Evolutionary conservation across 805 yeast species (phyloP).

Genomic region (Pichia occidentalis): DNA sequence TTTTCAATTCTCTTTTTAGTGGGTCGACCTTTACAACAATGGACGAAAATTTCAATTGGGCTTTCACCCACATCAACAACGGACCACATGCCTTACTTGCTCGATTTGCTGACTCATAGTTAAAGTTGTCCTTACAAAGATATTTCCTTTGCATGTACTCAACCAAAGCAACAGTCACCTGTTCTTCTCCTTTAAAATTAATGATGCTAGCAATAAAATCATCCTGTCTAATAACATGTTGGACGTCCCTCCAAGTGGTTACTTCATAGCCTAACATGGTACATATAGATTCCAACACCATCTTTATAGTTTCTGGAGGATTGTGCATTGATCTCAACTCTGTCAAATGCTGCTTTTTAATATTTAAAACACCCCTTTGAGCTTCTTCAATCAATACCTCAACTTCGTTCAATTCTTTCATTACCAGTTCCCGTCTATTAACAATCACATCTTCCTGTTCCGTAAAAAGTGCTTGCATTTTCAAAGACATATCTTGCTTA

Average conservation of each 20-base stretch:
- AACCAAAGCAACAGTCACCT: slow-evolving; percentile 49
- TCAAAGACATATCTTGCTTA: slow-evolving; percentile 76
- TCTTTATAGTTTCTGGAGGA: slow-evolving; percentile 83
- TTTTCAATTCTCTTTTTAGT: slow-evolving; percentile 53
- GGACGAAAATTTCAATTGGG: slow-evolving; percentile 73
- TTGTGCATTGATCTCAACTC: slow-evolving; percentile 84
- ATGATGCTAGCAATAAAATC: slow-evolving; percentile 84
- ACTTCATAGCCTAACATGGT: slow-evolving; percentile 66
- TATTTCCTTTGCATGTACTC: slow-evolving; percentile 52
- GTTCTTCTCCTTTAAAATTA: slow-evolving; percentile 55
- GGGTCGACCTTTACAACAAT: slow-evolving; percentile 73
- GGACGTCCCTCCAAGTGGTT: slow-evolving; percentile 75
- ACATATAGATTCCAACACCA: slow-evolving; percentile 85
- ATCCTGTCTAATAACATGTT: slow-evolving; percentile 70
- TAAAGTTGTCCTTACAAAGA: slow-evolving; percentile 57
- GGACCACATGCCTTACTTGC: slow-evolving; percentile 98
- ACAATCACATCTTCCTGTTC: slow-evolving; percentile 59
- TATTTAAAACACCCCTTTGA: slow-evolving; percentile 81
- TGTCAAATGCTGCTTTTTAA: slow-evolving; percentile 85
- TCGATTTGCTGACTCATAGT: slow-evolving; percentile 66
- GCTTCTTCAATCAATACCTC: slow-evolving; percentile 86
- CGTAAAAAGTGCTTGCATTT: slow-evolving; percentile 62
- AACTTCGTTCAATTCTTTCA: slow-evolving; percentile 61
- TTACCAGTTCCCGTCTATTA: slow-evolving; percentile 46
- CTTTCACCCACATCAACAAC: slow-evolving; percentile 77